Base-by-base conservation (phyloP, 2,329 filamentous ascomycete genomes). In the Pseudogymnoascus sp. region DNA sequence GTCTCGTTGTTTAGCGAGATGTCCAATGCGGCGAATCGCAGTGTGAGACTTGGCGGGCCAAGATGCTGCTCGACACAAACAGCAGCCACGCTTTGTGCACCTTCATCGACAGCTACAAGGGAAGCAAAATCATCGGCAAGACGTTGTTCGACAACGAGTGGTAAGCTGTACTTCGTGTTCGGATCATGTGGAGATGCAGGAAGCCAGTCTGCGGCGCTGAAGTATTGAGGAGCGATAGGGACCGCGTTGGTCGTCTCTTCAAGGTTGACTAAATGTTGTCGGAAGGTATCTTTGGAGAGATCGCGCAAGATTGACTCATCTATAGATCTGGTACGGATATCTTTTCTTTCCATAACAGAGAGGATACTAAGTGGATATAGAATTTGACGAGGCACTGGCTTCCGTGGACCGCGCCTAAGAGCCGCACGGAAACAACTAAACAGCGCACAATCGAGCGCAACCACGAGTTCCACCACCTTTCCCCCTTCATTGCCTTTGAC, bases 401-500 rank as follows among this genome's bases (percentile, higher is more conserved):
- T 35, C 33, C 11, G 33, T 14, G 33, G 33, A 35, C 33, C 3
- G 33, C 33, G 33, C 33, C 33, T 35, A 35, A 14, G 33, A 35
- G 33, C 11, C 33, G 33, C 33, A 14, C 33, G 33, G 33, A 35
- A 35, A 35, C 33, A 35, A 35, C 33, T 35, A 35, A 35, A 35
- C 33, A 35, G 33, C 33, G 33, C 33, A 35, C 33, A 35, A 35
- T 35, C 33, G 33, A 35, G 33, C 33, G 33, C 11, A 35, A 35
- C 33, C 33, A 35, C 11, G 33, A 35, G 33, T 35, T 35, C 33
- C 33, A 35, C 33, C 50, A 88, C 76, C 65, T 77, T 80, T 1
- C 84, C 85, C 2, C 84, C 85, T 68, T 88, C 81, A 65, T 77
- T 78, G 33, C 33, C 33, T 70, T 82, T 75, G 67, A 88, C 85